A percentile compares a stretch with the other conserved stretches of the same genome.
Conservation (phyloP, 179 eudicot species). For the Beta macrorhiza region DNA sequence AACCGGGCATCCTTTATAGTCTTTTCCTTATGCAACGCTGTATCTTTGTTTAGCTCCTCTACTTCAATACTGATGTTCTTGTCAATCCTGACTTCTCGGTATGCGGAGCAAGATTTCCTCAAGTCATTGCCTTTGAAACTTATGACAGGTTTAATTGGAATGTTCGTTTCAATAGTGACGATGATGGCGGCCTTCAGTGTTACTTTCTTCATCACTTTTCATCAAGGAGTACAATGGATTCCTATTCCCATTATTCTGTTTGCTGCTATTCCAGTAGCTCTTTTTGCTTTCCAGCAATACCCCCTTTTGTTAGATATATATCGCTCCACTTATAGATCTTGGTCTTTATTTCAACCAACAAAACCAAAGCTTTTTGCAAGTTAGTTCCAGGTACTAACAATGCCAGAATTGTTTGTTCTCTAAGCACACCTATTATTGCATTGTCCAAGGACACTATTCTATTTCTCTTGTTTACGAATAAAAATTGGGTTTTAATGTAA, state of each 20-base stretch:
- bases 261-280: conserved; percentile 24
- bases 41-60: conserved; percentile 26
- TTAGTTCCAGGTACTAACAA: neutral
- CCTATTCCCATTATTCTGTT: conserved; percentile 14
- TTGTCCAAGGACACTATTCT: too few relatives aligned
- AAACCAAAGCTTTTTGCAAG: conserved; percentile 14
- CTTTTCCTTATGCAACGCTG: conserved; percentile 24
- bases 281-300: conserved; percentile 25
- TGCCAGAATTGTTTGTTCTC: too few relatives aligned
- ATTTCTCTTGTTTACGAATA: too few relatives aligned
- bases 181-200: conserved; percentile 26
- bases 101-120: conserved; percentile 28
- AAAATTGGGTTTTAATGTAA: too few relatives aligned
- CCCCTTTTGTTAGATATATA: conserved; percentile 22
- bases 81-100: conserved; percentile 31
- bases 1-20: conserved; percentile 18
- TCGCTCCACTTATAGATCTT: conserved; percentile 19
- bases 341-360: conserved; percentile 18
- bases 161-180: conserved; percentile 15
- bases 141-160: conserved; percentile 18
- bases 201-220: conserved; percentile 22
- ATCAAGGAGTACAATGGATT: conserved; percentile 8
- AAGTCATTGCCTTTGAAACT: conserved; percentile 27
- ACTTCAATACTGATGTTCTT: conserved; percentile 31
- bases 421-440: too few relatives aligned